Conservation (phyloP, 2,329 filamentous ascomycete genomes). For the Coniochaeta ligniaria region DNA sequence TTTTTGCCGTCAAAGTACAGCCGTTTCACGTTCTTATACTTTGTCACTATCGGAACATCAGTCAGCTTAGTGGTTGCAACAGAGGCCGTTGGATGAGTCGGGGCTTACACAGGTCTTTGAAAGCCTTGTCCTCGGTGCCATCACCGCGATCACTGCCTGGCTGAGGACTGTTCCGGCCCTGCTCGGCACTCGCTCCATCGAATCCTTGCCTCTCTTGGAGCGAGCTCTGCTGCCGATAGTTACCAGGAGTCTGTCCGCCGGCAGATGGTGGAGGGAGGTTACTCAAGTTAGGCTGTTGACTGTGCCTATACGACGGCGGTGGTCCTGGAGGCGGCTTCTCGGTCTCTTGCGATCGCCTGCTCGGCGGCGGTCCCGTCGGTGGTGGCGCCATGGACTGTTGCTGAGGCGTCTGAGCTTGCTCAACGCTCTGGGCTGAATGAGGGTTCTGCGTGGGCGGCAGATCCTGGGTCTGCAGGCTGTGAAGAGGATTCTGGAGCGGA, state of each 20-base stretch:
- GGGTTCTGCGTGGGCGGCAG: slow-evolving; percentile 22
- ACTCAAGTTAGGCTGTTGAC: slow-evolving; percentile 35
- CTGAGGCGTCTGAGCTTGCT: slow-evolving; percentile 10
- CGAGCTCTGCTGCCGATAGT: slow-evolving; percentile 31
- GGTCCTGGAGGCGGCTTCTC: slow-evolving; percentile 40
- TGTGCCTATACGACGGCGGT: slow-evolving; percentile 46
- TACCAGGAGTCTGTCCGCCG: slow-evolving; percentile 23
- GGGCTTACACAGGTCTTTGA: slow-evolving; percentile 48
- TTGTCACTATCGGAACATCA: slow-evolving; percentile 59
- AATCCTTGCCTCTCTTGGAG: slow-evolving; percentile 33
- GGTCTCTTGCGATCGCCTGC: slow-evolving; percentile 40
- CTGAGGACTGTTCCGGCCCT: slow-evolving; percentile 50
- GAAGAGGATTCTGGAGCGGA: slow-evolving; percentile 17
- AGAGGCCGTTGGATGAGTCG: slow-evolving; percentile 3
- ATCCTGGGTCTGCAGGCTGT: slow-evolving; percentile 19
- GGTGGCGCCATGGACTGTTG: slow-evolving; percentile 38
- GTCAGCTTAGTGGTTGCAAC: slow-evolving; percentile 2
- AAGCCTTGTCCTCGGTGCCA: slow-evolving; percentile 42
- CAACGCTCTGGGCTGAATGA: not conserved
- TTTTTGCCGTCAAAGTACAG: slow-evolving; percentile 94
- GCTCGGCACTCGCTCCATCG: slow-evolving; percentile 35
- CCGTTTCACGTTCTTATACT: slow-evolving; percentile 97
- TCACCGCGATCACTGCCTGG: slow-evolving; percentile 35
- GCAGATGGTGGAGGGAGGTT: slow-evolving; percentile 28
- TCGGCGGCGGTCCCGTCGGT: slow-evolving; percentile 31